A percentile compares a stretch with the other conserved stretches of the same genome.
Evolutionary conservation across 352 stramenopile genomes (phyloP).

Genomic region (Pythium guiyangense): DNA sequence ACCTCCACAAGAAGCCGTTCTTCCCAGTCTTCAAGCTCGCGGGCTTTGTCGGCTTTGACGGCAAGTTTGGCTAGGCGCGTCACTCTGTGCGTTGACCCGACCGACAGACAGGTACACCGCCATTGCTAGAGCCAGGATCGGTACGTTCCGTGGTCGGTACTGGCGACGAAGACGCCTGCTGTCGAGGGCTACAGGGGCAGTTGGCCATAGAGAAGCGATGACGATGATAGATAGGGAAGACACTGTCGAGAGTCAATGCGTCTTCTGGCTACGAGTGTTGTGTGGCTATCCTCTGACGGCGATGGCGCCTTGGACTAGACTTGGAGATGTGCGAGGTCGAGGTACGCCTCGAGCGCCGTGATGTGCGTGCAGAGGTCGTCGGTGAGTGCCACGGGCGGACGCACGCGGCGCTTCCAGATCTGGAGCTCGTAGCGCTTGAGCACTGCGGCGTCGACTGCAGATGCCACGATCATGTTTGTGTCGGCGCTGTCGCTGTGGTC

Average conservation of each 20-base stretch:
- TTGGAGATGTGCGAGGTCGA: slow-evolving; percentile 50
- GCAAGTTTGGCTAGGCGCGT: slow-evolving; percentile 85
- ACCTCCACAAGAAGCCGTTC: slow-evolving; percentile 91
- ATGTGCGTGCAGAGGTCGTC: slow-evolving; percentile 72
- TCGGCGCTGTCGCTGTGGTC: background rate
- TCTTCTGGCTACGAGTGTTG: too few relatives aligned
- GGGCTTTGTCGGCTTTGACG: slow-evolving; percentile 96
- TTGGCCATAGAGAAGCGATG: too few relatives aligned
- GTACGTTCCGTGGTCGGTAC: too few relatives aligned
- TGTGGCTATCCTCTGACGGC: too few relatives aligned
- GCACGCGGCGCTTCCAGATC: slow-evolving; percentile 62
- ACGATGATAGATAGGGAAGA: too few relatives aligned
- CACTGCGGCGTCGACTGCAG: slow-evolving; percentile 14
- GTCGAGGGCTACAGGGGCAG: too few relatives aligned
- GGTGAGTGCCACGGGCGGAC: slow-evolving; percentile 34
- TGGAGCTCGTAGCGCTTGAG: slow-evolving; percentile 58
- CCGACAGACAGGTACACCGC: background rate
- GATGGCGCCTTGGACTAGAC: slow-evolving; percentile 17
- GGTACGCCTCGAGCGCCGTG: slow-evolving; percentile 45
- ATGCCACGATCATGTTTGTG: background rate
- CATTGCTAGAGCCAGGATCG: too few relatives aligned
- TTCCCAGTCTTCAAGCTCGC: slow-evolving; percentile 96
- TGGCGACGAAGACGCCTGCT: too few relatives aligned
- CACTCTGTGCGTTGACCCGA: too few relatives aligned
- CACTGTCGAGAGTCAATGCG: too few relatives aligned